phyloP scores from a whole-genome alignment of 352 stramenopile species.

The Blastocystis sp. region DNA sequence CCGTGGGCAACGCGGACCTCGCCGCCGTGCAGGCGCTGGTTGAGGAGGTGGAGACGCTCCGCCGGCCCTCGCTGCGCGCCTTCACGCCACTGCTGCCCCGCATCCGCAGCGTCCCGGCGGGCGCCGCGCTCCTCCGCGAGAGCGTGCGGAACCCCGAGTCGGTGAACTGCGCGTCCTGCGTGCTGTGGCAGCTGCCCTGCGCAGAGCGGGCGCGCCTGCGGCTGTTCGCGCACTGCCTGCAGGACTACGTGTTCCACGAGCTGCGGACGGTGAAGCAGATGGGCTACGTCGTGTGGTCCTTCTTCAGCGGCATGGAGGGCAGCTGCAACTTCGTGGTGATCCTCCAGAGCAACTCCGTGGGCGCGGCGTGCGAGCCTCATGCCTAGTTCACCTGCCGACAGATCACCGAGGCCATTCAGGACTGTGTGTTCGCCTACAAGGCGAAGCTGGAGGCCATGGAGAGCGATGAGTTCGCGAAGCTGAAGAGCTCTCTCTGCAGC shows the following conservation, averaged over 20 bases:
- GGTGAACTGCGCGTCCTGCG: slow-evolving; percentile 9
- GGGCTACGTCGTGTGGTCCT: slow-evolving; percentile 61
- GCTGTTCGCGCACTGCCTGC: slow-evolving; percentile 6
- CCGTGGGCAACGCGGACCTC: slow-evolving; percentile 3
- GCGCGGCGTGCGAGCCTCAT: background rate
- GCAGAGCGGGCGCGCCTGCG: background rate
- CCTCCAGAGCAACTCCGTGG: slow-evolving; percentile 55
- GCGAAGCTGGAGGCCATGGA: slow-evolving; percentile 5
- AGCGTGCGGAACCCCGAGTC: slow-evolving; percentile 9
- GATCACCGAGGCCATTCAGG: slow-evolving; percentile 29
- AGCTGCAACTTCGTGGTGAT: slow-evolving; percentile 32
- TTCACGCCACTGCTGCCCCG: background rate
- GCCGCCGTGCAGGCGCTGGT: background rate
- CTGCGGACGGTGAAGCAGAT: slow-evolving; percentile 46
- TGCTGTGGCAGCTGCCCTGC: slow-evolving; percentile 34
- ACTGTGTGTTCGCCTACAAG: background rate
- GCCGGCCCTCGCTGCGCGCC: background rate
- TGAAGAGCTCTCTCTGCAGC: slow-evolving; percentile 1
- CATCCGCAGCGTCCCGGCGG: background rate
- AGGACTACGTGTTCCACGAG: slow-evolving; percentile 8
- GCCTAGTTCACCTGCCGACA: slow-evolving; percentile 43
- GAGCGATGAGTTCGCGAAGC: slow-evolving; percentile 9
- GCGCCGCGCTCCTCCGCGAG: background rate
- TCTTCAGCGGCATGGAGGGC: slow-evolving; percentile 7
- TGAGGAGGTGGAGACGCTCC: background rate